Conservation (phyloP, 768 basidiomycete species). For the Mrakia blollopis region DNA sequence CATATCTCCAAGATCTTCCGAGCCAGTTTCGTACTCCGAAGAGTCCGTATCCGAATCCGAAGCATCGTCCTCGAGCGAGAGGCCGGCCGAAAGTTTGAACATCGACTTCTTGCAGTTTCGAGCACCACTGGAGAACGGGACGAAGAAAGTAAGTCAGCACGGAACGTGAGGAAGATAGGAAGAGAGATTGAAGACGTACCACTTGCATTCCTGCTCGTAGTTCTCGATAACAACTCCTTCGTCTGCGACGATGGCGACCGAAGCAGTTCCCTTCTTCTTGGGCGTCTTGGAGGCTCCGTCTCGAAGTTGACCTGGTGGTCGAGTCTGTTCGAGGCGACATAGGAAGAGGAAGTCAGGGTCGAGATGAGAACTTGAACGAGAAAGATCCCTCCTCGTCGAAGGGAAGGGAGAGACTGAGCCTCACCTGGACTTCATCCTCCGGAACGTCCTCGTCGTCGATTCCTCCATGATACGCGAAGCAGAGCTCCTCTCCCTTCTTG, state of each 20-base stretch:
- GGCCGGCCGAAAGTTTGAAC: not conserved
- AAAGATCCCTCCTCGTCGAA: not conserved
- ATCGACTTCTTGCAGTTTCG: constrained; percentile 8
- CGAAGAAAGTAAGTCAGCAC: not conserved
- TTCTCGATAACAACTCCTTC: not conserved
- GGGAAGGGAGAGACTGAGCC: not conserved
- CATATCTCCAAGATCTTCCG: not conserved
- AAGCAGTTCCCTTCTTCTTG: not conserved
- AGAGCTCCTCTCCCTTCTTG: constrained; percentile 1
- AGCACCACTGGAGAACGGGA: not conserved
- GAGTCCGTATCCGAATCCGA: not conserved
- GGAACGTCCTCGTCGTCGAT: not conserved
- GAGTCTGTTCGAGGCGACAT: not conserved
- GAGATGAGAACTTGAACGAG: not conserved
- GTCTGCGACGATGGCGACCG: not conserved
- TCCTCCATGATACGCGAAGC: not conserved
- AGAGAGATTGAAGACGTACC: not conserved
- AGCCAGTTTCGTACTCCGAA: not conserved
- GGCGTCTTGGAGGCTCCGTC: not conserved
- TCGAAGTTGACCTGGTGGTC: not conserved
- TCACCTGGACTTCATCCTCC: not conserved
- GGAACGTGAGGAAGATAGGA: not conserved
- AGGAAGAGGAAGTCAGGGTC: not conserved
- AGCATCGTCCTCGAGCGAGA: not conserved
- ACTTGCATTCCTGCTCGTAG: constrained; percentile 3